phyloP scores from a whole-genome alignment of 176 grass and related monocot species.

The Chloris gayana region DNA sequence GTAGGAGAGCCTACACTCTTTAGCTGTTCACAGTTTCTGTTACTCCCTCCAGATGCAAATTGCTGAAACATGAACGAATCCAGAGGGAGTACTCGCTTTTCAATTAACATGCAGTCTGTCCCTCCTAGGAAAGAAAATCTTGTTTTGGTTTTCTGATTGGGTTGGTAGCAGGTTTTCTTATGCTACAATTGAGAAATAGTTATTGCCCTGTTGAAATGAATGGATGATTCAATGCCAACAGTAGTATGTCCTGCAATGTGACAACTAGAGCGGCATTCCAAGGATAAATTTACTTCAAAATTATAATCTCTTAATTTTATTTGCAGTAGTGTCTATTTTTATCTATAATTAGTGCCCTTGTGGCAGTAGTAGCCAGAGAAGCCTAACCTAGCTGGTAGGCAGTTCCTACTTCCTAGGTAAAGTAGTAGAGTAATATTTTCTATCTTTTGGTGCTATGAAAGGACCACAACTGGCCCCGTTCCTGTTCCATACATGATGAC shows the following conservation, averaged over 20 bases:
- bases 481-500: not conserved
- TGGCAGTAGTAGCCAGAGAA: not conserved
- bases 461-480: not conserved
- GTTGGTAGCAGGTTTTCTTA: not conserved
- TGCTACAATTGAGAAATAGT: not conserved
- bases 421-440: too few relatives aligned
- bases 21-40: constrained; percentile 5
- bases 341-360: constrained; percentile 9
- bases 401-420: not conserved
- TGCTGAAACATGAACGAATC: not conserved
- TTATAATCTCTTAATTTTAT: not conserved
- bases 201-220: constrained; percentile 4
- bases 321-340: not conserved
- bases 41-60: not conserved
- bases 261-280: not conserved
- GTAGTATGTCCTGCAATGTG: not conserved
- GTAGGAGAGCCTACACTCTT: constrained; percentile 46
- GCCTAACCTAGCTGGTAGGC: not conserved
- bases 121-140: not conserved
- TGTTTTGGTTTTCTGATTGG: not conserved
- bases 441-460: too few relatives aligned
- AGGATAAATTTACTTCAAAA: not conserved
- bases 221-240: not conserved
- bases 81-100: not conserved
- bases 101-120: not conserved